These are phyloP conservation scores for Xerocomellus chrysenteron DNA, from an alignment of 768 basidiomycete genomes.

Conservation along the genomic window DNA sequence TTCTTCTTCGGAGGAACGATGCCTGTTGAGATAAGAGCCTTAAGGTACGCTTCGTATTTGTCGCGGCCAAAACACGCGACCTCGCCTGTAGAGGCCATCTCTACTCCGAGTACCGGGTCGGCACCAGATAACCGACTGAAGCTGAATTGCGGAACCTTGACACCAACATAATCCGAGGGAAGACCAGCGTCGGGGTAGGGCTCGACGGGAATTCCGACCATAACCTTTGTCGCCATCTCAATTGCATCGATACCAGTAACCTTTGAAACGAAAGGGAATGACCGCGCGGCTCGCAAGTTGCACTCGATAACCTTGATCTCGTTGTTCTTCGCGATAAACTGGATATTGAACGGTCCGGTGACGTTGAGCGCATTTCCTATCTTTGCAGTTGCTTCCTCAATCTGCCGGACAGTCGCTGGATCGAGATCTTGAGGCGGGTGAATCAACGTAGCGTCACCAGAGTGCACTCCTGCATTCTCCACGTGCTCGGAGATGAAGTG, in stretches of 20 bases:
- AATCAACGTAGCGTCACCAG: slow-evolving; percentile 97
- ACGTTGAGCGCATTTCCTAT: slow-evolving; percentile 98
- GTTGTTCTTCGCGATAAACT: slow-evolving; percentile 99
- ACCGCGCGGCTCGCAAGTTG: slow-evolving; percentile 95
- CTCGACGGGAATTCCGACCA: slow-evolving; percentile 88
- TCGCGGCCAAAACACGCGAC: slow-evolving; percentile 98
- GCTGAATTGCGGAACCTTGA: slow-evolving; percentile 99
- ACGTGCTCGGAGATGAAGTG: slow-evolving; percentile 99
- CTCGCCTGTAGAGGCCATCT: slow-evolving; percentile 99
- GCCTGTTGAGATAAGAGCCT: slow-evolving; percentile 94
- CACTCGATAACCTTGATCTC: slow-evolving; percentile 99
- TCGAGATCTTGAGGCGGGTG: slow-evolving; percentile 98
- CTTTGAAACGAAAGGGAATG: slow-evolving; percentile 99
- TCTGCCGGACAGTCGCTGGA: slow-evolving; percentile 92
- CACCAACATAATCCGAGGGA: slow-evolving; percentile 92
- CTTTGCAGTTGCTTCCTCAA: slow-evolving; percentile 96
- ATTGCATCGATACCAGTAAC: slow-evolving; percentile 97
- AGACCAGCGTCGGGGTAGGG: slow-evolving; percentile 87
- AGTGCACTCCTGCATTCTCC: slow-evolving; percentile 98
- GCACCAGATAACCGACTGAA: slow-evolving; percentile 96
- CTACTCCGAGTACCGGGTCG: slow-evolving; percentile 95
- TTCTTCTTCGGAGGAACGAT: slow-evolving; percentile 96
- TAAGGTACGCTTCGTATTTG: slow-evolving; percentile 98
- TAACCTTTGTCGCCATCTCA: slow-evolving; percentile 98
- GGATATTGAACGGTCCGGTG: slow-evolving; percentile 98